Percentiles rank a stretch among this genome's conserved stretches.
These are phyloP conservation scores for Gloeopeniophorella convolvens DNA, from an alignment of 768 basidiomycete species.

Conservation along the genomic window DNA sequence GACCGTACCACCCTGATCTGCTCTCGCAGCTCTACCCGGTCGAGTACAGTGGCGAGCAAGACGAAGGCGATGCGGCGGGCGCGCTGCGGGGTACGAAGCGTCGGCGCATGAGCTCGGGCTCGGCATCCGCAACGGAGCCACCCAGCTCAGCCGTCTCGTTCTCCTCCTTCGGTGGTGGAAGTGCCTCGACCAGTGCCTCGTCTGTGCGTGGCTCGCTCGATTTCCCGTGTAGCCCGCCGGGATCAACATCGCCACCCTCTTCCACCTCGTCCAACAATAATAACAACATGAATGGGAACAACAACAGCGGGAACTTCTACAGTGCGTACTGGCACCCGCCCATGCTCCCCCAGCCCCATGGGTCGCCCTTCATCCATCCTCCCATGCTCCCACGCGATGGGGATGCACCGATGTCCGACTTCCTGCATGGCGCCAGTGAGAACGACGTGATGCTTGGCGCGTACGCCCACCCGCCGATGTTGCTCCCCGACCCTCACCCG, in stretches of 20 bases:
- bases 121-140: slow-evolving; percentile 43
- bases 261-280: too few relatives aligned
- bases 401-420: slow-evolving; percentile 70
- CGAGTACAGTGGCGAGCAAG: slow-evolving; percentile 41
- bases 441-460: slow-evolving; percentile 47
- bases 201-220: slow-evolving; percentile 61
- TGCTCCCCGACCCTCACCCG: slow-evolving; percentile 36
- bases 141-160: slow-evolving; percentile 59
- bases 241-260: too few relatives aligned
- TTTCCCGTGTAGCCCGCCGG: too few relatives aligned
- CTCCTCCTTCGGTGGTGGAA: slow-evolving; percentile 35
- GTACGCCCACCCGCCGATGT: slow-evolving; percentile 53
- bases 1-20: slow-evolving; percentile 72
- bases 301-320: slow-evolving; percentile 38
- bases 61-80: slow-evolving; percentile 34
- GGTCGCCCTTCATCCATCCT: slow-evolving; percentile 57
- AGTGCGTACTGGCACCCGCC: slow-evolving; percentile 74
- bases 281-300: too few relatives aligned
- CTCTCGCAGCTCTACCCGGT: slow-evolving; percentile 49
- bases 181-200: slow-evolving; percentile 50
- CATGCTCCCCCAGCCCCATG: slow-evolving; percentile 48
- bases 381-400: slow-evolving; percentile 54
- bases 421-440: slow-evolving; percentile 56
- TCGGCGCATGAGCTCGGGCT: slow-evolving; percentile 59
- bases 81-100: slow-evolving; percentile 52